These are phyloP conservation scores for Vicia villosa DNA, from an alignment of 306 rosid genomes.

Conservation along the genomic window DNA sequence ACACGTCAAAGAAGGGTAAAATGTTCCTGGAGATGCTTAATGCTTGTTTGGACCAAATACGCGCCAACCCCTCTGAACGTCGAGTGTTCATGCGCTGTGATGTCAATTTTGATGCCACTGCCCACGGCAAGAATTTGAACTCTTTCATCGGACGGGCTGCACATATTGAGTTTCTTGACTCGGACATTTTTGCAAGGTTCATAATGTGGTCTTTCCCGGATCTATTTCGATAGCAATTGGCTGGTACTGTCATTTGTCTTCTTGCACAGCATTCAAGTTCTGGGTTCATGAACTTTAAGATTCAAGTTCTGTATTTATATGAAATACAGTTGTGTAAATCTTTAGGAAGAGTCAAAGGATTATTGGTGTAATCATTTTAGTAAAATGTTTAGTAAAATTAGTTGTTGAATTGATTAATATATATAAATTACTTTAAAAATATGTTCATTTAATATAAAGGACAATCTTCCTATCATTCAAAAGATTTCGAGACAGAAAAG, in stretches of 20 bases:
- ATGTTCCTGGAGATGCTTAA: slow-evolving; percentile 79
- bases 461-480: too few species aligned
- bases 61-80: slow-evolving; percentile 52
- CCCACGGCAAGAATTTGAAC: slow-evolving; percentile 89
- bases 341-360: not conserved
- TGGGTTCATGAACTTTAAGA: not conserved
- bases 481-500: too few species aligned
- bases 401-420: not conserved
- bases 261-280: not conserved
- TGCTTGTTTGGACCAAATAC: slow-evolving; percentile 84
- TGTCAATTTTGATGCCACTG: slow-evolving; percentile 75
- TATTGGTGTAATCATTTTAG: slow-evolving; percentile 4
- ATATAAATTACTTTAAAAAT: not conserved
- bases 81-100: slow-evolving; percentile 91
- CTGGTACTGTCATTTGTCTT: slow-evolving; percentile 8
- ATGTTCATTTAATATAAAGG: too few species aligned
- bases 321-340: not conserved
- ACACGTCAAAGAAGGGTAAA: slow-evolving; percentile 71
- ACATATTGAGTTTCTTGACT: slow-evolving; percentile 86
- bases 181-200: slow-evolving; percentile 77
- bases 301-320: too few species aligned
- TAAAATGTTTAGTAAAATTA: not conserved
- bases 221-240: slow-evolving; percentile 52
- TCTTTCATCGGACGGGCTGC: slow-evolving; percentile 87
- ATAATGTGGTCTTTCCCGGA: slow-evolving; percentile 94